Evolutionary conservation across 208 protist genomes (phyloP).

Genomic region (Phytomonas francai): DNA sequence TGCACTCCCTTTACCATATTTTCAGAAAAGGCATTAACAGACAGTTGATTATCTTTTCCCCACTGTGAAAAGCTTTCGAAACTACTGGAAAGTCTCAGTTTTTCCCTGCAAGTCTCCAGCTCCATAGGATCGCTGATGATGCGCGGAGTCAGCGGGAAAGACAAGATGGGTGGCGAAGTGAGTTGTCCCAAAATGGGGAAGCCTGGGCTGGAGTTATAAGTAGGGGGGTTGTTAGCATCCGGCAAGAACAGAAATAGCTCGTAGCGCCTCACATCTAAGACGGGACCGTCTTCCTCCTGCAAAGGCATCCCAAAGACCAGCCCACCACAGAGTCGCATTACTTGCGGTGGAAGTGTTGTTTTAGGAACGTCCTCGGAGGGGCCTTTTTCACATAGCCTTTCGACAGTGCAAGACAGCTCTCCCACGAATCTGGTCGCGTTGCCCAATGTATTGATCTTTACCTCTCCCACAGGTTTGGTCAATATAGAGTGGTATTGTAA

Average conservation of each 20-base stretch:
- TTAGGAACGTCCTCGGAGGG: slow-evolving; percentile 25
- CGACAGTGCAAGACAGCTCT: slow-evolving; percentile 67
- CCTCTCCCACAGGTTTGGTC: background rate
- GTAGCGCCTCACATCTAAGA: slow-evolving; percentile 58
- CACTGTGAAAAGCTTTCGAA: slow-evolving; percentile 30
- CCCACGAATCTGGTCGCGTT: slow-evolving; percentile 15
- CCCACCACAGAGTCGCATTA: slow-evolving; percentile 76
- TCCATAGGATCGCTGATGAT: slow-evolving; percentile 41
- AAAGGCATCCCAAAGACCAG: slow-evolving; percentile 29
- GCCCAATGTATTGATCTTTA: background rate
- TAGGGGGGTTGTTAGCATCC: slow-evolving; percentile 35
- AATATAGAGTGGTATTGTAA: background rate
- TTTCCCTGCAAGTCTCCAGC: slow-evolving; percentile 60
- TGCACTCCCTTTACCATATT: background rate
- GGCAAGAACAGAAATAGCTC: slow-evolving; percentile 65
- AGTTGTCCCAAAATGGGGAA: slow-evolving; percentile 55
- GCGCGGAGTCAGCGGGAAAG: slow-evolving; percentile 62
- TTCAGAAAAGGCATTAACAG: slow-evolving; percentile 19
- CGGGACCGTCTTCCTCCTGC: slow-evolving; percentile 12
- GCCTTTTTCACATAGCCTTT: slow-evolving; percentile 40
- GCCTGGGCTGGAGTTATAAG: slow-evolving; percentile 51
- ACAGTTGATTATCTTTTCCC: slow-evolving; percentile 43
- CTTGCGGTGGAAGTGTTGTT: slow-evolving; percentile 32
- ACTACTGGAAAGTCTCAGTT: slow-evolving; percentile 32
- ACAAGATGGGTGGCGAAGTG: slow-evolving; percentile 43